Evolutionary conservation across 140 eudicot genomes (phyloP).

Genomic region (Senecio squalidus): DNA sequence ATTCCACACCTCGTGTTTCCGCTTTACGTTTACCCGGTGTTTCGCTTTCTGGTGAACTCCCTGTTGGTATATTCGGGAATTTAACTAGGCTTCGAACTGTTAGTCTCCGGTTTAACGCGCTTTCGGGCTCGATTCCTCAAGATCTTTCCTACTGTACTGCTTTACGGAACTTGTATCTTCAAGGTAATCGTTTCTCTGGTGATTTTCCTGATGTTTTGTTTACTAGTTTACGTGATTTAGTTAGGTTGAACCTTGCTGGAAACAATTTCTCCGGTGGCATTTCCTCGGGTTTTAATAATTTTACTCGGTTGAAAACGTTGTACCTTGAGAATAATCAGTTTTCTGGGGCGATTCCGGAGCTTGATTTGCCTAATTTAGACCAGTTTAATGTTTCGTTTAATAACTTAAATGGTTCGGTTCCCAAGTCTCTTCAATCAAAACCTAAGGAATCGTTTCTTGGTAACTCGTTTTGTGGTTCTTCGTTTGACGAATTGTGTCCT

Average conservation of each 20-base stretch:
- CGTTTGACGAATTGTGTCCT: constrained; percentile 43
- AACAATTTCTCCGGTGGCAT: constrained; percentile 63
- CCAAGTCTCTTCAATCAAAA: constrained; percentile 34
- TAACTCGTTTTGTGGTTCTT: constrained; percentile 58
- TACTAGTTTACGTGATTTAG: constrained; percentile 26
- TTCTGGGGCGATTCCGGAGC: constrained; percentile 55
- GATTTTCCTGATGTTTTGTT: constrained; percentile 30
- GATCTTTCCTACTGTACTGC: constrained; percentile 38
- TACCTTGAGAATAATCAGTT: constrained; percentile 53
- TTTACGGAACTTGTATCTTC: constrained; percentile 65
- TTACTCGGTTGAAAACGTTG: constrained; percentile 59
- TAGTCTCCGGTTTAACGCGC: constrained; percentile 59
- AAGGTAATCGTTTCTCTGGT: constrained; percentile 58
- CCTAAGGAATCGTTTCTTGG: constrained; percentile 55
- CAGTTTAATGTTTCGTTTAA: constrained; percentile 77
- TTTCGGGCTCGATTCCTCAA: constrained; percentile 56
- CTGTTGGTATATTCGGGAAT: constrained; percentile 46
- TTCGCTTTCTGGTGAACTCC: constrained; percentile 55
- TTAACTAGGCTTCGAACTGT: constrained; percentile 53
- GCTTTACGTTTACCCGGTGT: constrained; percentile 71
- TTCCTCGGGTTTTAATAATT: constrained; percentile 37
- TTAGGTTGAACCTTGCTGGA: constrained; percentile 53
- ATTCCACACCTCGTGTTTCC: constrained; percentile 18
- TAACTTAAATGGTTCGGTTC: constrained; percentile 60
- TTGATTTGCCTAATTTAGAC: constrained; percentile 33